Conservation (phyloP, 2,329 filamentous ascomycete species). For the Fusarium armeniacum region DNA sequence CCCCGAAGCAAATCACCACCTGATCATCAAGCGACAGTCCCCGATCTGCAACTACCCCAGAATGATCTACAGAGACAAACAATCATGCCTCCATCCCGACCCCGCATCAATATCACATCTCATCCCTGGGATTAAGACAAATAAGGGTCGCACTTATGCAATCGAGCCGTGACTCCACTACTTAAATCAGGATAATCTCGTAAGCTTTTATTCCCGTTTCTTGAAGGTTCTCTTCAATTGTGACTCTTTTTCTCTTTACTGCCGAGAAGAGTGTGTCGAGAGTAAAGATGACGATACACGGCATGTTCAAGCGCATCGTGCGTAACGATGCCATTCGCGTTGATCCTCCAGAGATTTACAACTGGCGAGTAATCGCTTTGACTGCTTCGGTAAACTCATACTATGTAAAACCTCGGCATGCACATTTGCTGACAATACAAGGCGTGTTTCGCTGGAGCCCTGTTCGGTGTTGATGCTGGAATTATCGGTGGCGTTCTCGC, state of each 20-base stretch:
- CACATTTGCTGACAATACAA: neutral
- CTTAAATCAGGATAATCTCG: slow-evolving; percentile 35
- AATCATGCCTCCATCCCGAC: neutral
- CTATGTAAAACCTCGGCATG: rapidly evolving
- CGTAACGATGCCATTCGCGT: slow-evolving; percentile 73
- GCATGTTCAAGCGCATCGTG: slow-evolving; percentile 56
- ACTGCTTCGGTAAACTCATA: slow-evolving; percentile 63
- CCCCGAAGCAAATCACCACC: slow-evolving; percentile 23
- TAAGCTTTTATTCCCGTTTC: slow-evolving; percentile 7
- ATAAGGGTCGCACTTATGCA: neutral
- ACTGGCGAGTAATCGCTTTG: slow-evolving; percentile 76
- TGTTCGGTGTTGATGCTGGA: slow-evolving; percentile 50
- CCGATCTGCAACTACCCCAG: slow-evolving; percentile 9
- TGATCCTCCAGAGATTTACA: slow-evolving; percentile 77
- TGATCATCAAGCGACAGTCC: slow-evolving; percentile 11
- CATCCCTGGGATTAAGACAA: slow-evolving; percentile 1
- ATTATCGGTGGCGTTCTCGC: slow-evolving; percentile 51
- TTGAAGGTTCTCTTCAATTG: neutral
- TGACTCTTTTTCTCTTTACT: too few species aligned
- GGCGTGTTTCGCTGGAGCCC: slow-evolving; percentile 44
- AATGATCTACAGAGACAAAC: slow-evolving; percentile 6
- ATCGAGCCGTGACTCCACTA: slow-evolving; percentile 19
- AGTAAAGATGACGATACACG: slow-evolving; percentile 41
- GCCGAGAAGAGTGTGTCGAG: too few species aligned
- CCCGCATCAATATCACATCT: slow-evolving; percentile 2